Base-by-base conservation (phyloP, 2,329 filamentous ascomycete species). In the Diaporthe velutina region DNA sequence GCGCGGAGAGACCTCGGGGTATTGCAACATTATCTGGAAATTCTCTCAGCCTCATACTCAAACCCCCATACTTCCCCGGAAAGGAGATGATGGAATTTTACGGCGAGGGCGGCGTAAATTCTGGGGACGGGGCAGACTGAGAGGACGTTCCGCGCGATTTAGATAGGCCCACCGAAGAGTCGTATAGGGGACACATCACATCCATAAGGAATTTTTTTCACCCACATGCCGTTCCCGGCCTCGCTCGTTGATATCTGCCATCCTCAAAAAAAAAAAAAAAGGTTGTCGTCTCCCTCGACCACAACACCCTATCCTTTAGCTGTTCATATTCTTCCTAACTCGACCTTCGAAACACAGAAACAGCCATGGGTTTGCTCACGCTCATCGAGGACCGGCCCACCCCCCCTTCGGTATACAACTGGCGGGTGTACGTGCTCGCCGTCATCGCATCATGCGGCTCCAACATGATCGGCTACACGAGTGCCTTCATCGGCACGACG, bases 401-500 rank as follows among this genome's bases (percentile, higher is more conserved):
- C 82, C 89, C 89, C 3, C 83, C 84, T 77, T 85, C 85, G 75
- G 88, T 91, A 75, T 91, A 91, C 85, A 91, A 91, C 82, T 91
- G 89, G 89, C 86, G 89, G 48, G 88, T 91, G 73, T 91, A 91
- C 79, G 79, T 83, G 35, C 90, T 86, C 77, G 89, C 89, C 13
- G 83, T 85, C 60, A 84, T 89, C 35, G 89, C 89, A 28, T 90
- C 89, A 4, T 89, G 90, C 73, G 88, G 88, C 38, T 87, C 89
- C 45, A 89, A 88, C 80, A 89, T 86, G 80, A 90, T 91, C 73
- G 89, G 88, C 73, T 90, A 89, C 76, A 93, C 95, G 81, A 93
- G 90, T 67, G 92, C 94, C 77, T 96, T 96, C 83, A 95, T 96
- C 78, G 94, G 93, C 76, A 94, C 92, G 0, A 95, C 94, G 1